Evolutionary conservation across 78 protist species (phyloP).

Genomic region (Dictyostelium firmibasis): DNA sequence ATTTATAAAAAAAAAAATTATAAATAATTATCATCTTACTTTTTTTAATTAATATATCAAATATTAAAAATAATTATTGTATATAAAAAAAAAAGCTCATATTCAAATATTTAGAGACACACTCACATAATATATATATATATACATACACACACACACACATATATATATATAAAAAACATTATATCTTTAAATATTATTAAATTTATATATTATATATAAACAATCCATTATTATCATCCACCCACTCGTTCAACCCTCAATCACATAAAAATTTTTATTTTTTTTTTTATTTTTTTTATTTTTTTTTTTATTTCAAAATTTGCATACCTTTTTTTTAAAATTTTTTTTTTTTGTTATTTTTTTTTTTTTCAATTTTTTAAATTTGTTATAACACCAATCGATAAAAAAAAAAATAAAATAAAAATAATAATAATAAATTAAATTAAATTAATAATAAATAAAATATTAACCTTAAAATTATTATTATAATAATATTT

Average conservation of each 20-base stretch:
- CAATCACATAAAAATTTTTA: neutral
- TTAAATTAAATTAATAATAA: too few species aligned
- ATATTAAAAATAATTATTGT: too few species aligned
- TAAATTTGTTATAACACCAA: neutral
- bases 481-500: too few species aligned
- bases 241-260: neutral
- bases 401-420: neutral
- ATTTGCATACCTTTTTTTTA: neutral
- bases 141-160: neutral
- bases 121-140: too few species aligned
- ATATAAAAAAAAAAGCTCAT: neutral
- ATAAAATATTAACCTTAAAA: neutral
- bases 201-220: too few species aligned
- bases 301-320: neutral
- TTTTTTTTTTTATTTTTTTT: too few species aligned
- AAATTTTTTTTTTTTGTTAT: too few species aligned
- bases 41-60: neutral
- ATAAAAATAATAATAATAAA: too few species aligned
- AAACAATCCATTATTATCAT: neutral
- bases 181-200: neutral
- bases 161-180: too few species aligned
- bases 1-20: too few species aligned
- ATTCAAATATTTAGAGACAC: neutral
- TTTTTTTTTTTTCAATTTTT: too few species aligned
- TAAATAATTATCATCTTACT: neutral